Conservation (phyloP, 257 asterid species). For the Plantago ovata region DNA sequence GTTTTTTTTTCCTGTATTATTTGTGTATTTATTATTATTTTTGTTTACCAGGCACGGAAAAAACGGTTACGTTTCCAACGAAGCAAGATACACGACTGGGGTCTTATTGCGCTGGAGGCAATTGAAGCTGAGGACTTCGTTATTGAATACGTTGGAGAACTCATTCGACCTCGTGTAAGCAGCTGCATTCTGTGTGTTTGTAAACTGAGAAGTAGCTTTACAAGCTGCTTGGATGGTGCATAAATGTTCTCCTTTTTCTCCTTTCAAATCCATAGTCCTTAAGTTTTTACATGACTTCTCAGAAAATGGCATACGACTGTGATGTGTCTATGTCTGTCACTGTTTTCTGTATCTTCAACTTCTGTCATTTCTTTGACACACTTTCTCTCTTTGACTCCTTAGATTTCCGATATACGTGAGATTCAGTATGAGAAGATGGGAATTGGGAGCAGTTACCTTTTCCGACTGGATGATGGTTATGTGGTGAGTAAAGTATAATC, state of each 20-base stretch:
- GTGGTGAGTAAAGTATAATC: slow-evolving; percentile 61
- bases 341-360: background rate
- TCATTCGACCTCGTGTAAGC: slow-evolving; percentile 89
- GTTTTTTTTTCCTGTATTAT: slow-evolving; percentile 14
- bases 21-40: background rate
- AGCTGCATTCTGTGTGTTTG: slow-evolving; percentile 14
- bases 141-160: slow-evolving; percentile 98
- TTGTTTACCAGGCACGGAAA: slow-evolving; percentile 72
- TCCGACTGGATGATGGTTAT: slow-evolving; percentile 97
- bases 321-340: background rate
- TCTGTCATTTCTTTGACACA: slow-evolving; percentile 18
- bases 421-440: slow-evolving; percentile 88
- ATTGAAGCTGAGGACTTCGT: slow-evolving; percentile 99
- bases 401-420: slow-evolving; percentile 97
- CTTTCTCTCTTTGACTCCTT: slow-evolving; percentile 16
- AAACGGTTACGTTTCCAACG: slow-evolving; percentile 85
- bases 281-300: background rate
- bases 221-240: background rate
- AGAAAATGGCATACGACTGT: no score
- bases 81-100: slow-evolving; percentile 99
- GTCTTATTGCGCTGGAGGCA: slow-evolving; percentile 91
- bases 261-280: background rate
- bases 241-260: background rate
- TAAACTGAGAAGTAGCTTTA: background rate
- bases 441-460: slow-evolving; percentile 98